Conservation (phyloP, 306 rosid species). For the Potentilla sterilis region DNA sequence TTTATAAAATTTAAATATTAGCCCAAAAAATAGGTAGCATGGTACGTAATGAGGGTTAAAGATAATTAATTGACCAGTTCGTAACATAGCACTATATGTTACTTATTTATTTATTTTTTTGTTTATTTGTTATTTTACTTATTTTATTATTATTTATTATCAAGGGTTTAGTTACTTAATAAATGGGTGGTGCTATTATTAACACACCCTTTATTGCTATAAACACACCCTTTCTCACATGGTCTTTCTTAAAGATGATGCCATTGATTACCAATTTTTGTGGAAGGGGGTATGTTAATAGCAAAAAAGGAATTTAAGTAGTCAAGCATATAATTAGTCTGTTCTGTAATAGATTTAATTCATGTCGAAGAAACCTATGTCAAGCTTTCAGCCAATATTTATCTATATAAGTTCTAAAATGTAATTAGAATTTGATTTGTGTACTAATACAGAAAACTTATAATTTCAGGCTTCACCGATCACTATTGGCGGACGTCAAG, state of each 20-base stretch:
- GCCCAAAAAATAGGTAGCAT: not conserved
- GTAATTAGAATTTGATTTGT: not conserved
- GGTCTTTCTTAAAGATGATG: no score
- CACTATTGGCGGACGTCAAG: constrained; percentile 44
- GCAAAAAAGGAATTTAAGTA: no score
- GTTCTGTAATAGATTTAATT: not conserved
- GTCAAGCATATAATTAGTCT: not conserved
- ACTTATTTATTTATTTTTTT: not conserved
- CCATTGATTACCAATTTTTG: no score
- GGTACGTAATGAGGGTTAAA: no score
- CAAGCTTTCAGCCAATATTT: constrained; percentile 5
- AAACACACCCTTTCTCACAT: no score
- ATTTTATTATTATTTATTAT: not conserved
- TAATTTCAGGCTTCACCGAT: constrained; percentile 67
- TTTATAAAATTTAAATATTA: not conserved
- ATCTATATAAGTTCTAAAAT: not conserved
- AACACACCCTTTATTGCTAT: no score
- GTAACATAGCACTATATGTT: not conserved
- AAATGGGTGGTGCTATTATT: no score
- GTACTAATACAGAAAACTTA: constrained; percentile 9
- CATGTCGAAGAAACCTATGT: not conserved
- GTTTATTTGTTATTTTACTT: not conserved
- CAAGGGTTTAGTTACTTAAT: not conserved
- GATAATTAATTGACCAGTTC: no score
- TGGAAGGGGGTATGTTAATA: no score